A percentile compares a stretch with the other conserved stretches of the same genome.
Evolutionary conservation across 192 early-diverging fungal genomes (phyloP).

Genomic region (Coemansia biformis): DNA sequence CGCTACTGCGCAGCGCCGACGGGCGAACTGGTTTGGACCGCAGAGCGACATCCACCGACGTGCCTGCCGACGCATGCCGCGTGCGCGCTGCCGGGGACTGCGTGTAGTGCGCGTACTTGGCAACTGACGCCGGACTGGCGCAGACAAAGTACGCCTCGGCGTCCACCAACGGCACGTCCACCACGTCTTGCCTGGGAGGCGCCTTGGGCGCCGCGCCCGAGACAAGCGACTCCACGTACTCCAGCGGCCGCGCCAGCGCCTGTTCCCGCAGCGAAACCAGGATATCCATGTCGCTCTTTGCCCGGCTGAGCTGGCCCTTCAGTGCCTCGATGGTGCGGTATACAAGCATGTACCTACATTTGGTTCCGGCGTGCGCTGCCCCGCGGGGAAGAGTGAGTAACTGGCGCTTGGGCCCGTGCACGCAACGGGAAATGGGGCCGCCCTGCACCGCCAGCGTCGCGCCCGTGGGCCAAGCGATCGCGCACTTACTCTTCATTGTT

Average conservation of each 20-base stretch:
- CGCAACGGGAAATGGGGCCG: no score
- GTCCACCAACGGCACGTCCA: conserved; percentile 23
- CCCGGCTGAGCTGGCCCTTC: conserved; percentile 41
- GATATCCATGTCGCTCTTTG: conserved; percentile 39
- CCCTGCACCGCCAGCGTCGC: no score
- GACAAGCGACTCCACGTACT: conserved; percentile 32
- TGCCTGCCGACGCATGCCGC: no score
- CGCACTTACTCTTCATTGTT: conserved; percentile 43
- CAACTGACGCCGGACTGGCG: conserved; percentile 11
- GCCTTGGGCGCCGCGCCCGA: conserved; percentile 13
- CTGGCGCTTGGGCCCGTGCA: no score
- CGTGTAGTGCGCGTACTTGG: conserved; percentile 12
- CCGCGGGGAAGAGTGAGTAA: no score
- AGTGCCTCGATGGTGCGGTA: conserved; percentile 33
- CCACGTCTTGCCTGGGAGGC: conserved; percentile 31
- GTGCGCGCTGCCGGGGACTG: neutral
- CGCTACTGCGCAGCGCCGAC: neutral
- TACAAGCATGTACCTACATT: conserved; percentile 42
- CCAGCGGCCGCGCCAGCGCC: conserved; percentile 22
- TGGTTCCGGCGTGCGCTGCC: no score
- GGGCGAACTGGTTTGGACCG: conserved; percentile 1
- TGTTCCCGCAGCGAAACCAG: conserved; percentile 21
- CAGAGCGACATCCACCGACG: no score
- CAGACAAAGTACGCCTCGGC: conserved; percentile 27
- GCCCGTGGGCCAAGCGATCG: no score